Evolutionary conservation across 352 stramenopile species (phyloP), one percentile per base, ranked within the genome.

Genomic region (Globisporangium abappressorium): DNA sequence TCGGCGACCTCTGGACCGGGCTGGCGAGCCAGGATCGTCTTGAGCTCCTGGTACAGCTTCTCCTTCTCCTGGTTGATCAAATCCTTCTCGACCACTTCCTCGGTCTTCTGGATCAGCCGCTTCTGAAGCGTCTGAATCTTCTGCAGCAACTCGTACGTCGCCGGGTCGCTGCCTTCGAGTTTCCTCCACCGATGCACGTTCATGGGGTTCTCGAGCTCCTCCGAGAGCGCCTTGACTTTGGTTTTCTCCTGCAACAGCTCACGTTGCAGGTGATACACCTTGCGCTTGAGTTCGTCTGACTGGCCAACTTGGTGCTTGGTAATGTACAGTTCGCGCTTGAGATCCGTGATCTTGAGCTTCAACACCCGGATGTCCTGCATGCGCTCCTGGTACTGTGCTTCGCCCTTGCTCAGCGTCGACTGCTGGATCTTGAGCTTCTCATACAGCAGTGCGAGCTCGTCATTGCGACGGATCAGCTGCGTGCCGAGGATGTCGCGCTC

Each of bases 401-500:
- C 95, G 38, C 96, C 94, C 65, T 97, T 97, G 51, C 79, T 86
- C 33, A 98, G 81, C 22, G 92, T 98, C 34, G 81, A 97, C 70
- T 98, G 90, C 73, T 98, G 93, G 47, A 99, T 98, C 78, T 98
- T 98, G 57, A 99, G 91, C 75, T 99, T 99, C 76, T 99, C 97
- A 73, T 99, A 98, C 20, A 99, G 73, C 43, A 98, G 78, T n/a
- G 94, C 93, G 5, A 99, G 78, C 75, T 99, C 97, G 70, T 99
- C 94, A 71, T 99, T 99, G 54, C 96, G 90, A 3, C 95, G 89
- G 57, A 99, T 98, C 22, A 99, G 85, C 75, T 99, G 96, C 53
- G 95, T 98, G 36, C 96, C 96, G 28, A 99, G 82, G 60, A 99
- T 98, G 73, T 99, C 96, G 26, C 96, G 87, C 76, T 99, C 97